Evolutionary conservation across 495 filamentous ascomycete genomes (phyloP).

Genomic region (Aspergillus coremiiformis): DNA sequence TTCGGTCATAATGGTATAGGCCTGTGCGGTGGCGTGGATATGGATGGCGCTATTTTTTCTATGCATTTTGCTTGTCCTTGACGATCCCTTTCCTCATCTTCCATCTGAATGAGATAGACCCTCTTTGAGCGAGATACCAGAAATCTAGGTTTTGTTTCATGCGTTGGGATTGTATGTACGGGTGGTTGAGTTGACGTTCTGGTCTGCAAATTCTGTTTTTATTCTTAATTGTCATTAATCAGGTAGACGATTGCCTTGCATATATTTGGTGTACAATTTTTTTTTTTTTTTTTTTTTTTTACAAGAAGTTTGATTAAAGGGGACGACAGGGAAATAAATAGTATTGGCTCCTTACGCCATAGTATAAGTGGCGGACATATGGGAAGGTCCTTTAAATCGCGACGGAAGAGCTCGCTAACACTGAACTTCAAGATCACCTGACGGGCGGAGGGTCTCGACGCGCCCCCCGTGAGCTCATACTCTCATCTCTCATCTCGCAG

Average conservation of each 20-base stretch:
- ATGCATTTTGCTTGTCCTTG: constrained; percentile 31
- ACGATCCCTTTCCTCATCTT: constrained; percentile 24
- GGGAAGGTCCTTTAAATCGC: no score
- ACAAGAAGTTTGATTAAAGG: background rate
- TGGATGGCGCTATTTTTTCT: constrained; percentile 34
- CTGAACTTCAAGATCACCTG: constrained; percentile 26
- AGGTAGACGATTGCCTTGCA: background rate
- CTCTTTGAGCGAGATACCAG: constrained; percentile 43
- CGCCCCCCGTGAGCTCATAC: constrained; percentile 34
- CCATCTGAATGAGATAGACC: constrained; percentile 40
- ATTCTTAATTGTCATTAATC: constrained; percentile 2
- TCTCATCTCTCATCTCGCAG: constrained; percentile 26
- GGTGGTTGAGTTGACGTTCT: background rate
- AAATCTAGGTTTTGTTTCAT: constrained; percentile 25
- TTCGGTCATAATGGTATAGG: constrained; percentile 22
- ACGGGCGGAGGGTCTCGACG: constrained; percentile 27
- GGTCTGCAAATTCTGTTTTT: constrained; percentile 1
- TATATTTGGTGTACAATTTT: background rate
- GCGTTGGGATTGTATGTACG: constrained; percentile 1
- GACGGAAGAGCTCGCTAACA: constrained; percentile 4
- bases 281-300: background rate
- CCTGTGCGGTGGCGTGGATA: constrained; percentile 33
- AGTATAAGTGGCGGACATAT: no score
- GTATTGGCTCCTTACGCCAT: no score
- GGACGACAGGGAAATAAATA: background rate